A percentile compares a stretch with the other conserved stretches of the same genome.
Evolutionary conservation across 2,329 filamentous ascomycete genomes (phyloP).

Genomic region (Colletotrichum higginsianum): DNA sequence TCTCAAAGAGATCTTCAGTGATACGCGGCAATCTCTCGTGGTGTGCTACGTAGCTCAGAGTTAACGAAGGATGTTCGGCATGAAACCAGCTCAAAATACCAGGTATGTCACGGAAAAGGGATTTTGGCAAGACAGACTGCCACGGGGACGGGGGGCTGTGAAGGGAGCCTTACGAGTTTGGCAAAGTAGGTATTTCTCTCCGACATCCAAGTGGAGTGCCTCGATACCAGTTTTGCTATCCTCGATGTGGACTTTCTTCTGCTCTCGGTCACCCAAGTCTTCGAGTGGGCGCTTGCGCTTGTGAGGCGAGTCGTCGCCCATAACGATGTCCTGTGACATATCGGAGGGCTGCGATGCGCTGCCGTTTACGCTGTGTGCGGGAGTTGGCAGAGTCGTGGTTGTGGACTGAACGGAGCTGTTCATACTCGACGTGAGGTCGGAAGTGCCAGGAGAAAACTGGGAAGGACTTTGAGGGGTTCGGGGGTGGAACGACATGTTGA

Average conservation of each 20-base stretch:
- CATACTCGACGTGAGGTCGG: slow-evolving; percentile 66
- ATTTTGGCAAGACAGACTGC: slow-evolving; percentile 36
- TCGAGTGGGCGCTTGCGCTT: slow-evolving; percentile 75
- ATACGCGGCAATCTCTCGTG: slow-evolving; percentile 62
- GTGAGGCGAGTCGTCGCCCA: slow-evolving; percentile 68
- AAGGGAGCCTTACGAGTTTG: slow-evolving; percentile 76
- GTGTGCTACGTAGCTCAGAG: slow-evolving; percentile 63
- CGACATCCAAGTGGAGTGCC: slow-evolving; percentile 76
- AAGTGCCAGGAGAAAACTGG: slow-evolving; percentile 70
- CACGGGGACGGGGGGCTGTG: slow-evolving; percentile 44
- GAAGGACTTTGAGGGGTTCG: slow-evolving; percentile 78
- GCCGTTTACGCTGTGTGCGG: slow-evolving; percentile 75
- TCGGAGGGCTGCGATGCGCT: slow-evolving; percentile 62
- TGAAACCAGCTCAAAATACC: slow-evolving; percentile 44
- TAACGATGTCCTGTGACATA: slow-evolving; percentile 57
- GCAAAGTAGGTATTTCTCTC: slow-evolving; percentile 77
- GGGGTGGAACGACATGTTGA: slow-evolving; percentile 77
- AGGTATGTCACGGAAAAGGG: slow-evolving; percentile 22
- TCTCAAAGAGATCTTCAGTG: slow-evolving; percentile 71
- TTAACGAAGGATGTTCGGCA: slow-evolving; percentile 59
- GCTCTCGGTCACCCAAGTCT: slow-evolving; percentile 68
- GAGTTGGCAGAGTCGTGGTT: slow-evolving; percentile 71
- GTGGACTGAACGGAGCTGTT: slow-evolving; percentile 67
- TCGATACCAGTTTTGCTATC: slow-evolving; percentile 74
- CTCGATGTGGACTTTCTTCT: slow-evolving; percentile 76